Base-by-base conservation (phyloP, 2,329 filamentous ascomycete species). In the Alternaria conjuncta region DNA sequence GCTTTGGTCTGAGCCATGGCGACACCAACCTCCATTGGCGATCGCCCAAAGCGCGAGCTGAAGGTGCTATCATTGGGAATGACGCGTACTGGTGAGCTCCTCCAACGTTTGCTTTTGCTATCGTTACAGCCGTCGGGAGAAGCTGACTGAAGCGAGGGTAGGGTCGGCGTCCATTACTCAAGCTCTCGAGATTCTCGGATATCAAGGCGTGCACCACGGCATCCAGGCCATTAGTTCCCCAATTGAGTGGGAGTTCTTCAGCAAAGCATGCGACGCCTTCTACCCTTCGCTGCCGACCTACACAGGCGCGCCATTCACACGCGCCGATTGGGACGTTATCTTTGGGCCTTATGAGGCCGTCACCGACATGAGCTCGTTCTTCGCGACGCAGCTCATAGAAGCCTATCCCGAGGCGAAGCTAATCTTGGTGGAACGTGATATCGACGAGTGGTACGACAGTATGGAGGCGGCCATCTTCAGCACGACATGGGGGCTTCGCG, bases 291-390 rank as follows among this genome's bases (percentile, higher is more conserved):
- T 61, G 12, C 54, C 55, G 6, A 58, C 54, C 20, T 58, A 61
- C 4, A 61, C 60, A 7, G 47, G 55, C 9, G 28, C 32, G 4
- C 65, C 69, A 2, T 75, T 72, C 47, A 68, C 64, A 26, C 78
- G 76, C 46, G 73, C 75, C 43, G 82, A 84, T 65, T 85, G 82
- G 78, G 83, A 85, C 69, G 70, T 72, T 50, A 72, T 85, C 9
- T 81, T 84, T 57, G 82, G 82, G 49, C 69, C 79, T 26, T 82
- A 76, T 63, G 82, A 80, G 67, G 75, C 70, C 26, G 65, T 74
- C 8, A 67, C 69, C 23, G 72, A 76, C 44, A 55, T 71, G 43
- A 68, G 71, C 10, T 64, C 64, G 10, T 60, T 70, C 36, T 74
- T 73, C 41, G 65, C 62, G 1, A 60, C 58, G 45, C 63, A 75